Conservation (phyloP, 257 asterid species). For the Vinca minor region DNA sequence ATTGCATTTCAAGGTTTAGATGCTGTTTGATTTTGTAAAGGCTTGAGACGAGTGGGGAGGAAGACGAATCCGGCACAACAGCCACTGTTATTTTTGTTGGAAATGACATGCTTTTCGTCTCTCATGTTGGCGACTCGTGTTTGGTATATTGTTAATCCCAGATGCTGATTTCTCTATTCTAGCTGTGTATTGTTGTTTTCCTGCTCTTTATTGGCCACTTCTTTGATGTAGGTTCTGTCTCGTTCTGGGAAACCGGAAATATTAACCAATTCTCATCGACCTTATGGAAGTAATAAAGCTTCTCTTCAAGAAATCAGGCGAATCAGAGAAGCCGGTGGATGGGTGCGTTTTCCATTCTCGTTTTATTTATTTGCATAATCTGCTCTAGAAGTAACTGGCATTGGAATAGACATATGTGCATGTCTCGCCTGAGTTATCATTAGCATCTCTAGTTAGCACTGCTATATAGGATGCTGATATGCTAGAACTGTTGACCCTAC, state of each 20-base stretch:
- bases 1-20: constrained; percentile 52
- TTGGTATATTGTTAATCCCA: constrained; percentile 38
- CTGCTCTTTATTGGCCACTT: constrained; percentile 4
- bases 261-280: constrained; percentile 79
- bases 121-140: constrained; percentile 92
- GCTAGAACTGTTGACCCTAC: not conserved
- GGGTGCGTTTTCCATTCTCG: constrained; percentile 52
- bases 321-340: constrained; percentile 84
- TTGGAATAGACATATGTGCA: not conserved
- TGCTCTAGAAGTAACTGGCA: not conserved
- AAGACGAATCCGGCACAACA: constrained; percentile 83
- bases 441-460: not conserved
- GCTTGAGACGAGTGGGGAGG: constrained; percentile 68
- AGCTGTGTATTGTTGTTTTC: not conserved
- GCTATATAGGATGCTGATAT: not conserved
- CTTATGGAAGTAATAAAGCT: constrained; percentile 63
- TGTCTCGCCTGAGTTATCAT: not conserved
- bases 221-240: constrained; percentile 52
- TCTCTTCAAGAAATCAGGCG: constrained; percentile 75
- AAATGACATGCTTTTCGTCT: constrained; percentile 42
- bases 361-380: not conserved
- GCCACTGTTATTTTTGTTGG: constrained; percentile 70
- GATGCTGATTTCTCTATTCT: not conserved
- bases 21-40: constrained; percentile 68
- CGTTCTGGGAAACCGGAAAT: constrained; percentile 62